Percentiles rank a stretch among this genome's conserved stretches.
Evolutionary conservation across 441 rosid species (phyloP).

Genomic region (Geranium incanum): DNA sequence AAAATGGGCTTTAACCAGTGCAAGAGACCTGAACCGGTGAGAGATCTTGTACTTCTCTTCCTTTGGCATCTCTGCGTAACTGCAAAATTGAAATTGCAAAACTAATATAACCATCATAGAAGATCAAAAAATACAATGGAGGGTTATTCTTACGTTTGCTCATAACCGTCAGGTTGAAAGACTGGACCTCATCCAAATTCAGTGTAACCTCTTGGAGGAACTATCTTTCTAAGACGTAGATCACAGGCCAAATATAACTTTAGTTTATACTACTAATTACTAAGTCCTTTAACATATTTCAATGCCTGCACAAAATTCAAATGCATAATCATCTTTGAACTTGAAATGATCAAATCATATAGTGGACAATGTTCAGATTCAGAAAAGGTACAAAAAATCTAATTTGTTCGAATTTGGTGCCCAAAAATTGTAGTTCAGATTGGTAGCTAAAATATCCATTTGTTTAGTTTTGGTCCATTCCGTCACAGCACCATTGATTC

Average conservation of each 20-base stretch:
- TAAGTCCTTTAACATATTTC: not conserved
- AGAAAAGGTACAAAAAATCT: too few species aligned
- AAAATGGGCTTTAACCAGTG: slow-evolving; percentile 37
- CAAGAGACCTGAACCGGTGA: slow-evolving; percentile 42
- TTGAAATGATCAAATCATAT: not conserved
- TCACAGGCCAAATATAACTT: slow-evolving; percentile 16
- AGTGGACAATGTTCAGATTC: not conserved
- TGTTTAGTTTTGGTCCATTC: too few species aligned
- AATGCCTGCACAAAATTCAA: not conserved
- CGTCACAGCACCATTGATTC: too few species aligned
- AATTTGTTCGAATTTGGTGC: too few species aligned
- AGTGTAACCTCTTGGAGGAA: slow-evolving; percentile 70
- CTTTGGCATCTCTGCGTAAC: slow-evolving; percentile 25
- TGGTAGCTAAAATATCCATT: too few species aligned
- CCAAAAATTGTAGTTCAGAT: too few species aligned
- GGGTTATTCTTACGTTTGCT: slow-evolving; percentile 46
- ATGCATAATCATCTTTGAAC: not conserved
- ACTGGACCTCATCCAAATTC: slow-evolving; percentile 98
- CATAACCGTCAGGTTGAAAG: slow-evolving; percentile 84
- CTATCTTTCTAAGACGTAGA: slow-evolving; percentile 53
- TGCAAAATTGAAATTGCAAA: slow-evolving; percentile 20
- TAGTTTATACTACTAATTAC: not conserved
- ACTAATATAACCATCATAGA: slow-evolving; percentile 7
- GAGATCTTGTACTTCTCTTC: slow-evolving; percentile 93
- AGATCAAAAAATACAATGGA: not conserved